A percentile compares a stretch with the other conserved stretches of the same genome.
Evolutionary conservation across 495 filamentous ascomycete genomes (phyloP).

Genomic region (Podospora bellae-mahoneyi): DNA sequence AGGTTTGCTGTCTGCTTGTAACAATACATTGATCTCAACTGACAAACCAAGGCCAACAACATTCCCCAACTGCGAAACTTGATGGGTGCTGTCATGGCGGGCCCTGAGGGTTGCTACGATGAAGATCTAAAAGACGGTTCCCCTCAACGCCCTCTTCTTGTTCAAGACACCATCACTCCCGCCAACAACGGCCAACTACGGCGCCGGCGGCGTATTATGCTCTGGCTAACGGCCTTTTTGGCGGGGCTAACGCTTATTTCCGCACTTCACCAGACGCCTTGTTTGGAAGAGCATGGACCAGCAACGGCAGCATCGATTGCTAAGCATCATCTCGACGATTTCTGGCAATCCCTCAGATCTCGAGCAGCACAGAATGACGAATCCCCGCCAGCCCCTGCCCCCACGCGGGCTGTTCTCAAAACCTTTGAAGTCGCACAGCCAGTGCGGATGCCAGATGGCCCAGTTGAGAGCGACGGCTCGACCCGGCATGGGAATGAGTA

Average conservation of each 20-base stretch:
- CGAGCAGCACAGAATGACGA: not conserved
- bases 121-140: not conserved
- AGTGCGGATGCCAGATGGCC: conserved; percentile 47
- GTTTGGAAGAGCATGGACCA: not conserved
- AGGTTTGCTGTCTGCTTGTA: not conserved
- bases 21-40: not conserved
- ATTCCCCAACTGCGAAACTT: not conserved
- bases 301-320: not conserved
- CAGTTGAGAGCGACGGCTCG: conserved; percentile 37
- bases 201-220: not conserved
- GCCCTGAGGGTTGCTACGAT: not conserved
- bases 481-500: conserved; percentile 21
- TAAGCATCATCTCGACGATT: not conserved
- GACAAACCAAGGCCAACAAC: no score
- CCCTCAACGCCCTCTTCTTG: not conserved
- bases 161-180: no score
- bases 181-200: not conserved
- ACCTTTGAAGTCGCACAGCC: conserved; percentile 71
- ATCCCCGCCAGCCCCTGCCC: conserved; percentile 7
- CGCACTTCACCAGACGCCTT: not conserved
- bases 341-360: not conserved
- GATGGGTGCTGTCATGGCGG: not conserved
- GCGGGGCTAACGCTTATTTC: not conserved
- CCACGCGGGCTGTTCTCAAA: conserved; percentile 43
- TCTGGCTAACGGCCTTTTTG: not conserved